These are phyloP conservation scores for Leccinum proliferum DNA, from an alignment of 1,284 basidiomycete species.

Conservation along the genomic window DNA sequence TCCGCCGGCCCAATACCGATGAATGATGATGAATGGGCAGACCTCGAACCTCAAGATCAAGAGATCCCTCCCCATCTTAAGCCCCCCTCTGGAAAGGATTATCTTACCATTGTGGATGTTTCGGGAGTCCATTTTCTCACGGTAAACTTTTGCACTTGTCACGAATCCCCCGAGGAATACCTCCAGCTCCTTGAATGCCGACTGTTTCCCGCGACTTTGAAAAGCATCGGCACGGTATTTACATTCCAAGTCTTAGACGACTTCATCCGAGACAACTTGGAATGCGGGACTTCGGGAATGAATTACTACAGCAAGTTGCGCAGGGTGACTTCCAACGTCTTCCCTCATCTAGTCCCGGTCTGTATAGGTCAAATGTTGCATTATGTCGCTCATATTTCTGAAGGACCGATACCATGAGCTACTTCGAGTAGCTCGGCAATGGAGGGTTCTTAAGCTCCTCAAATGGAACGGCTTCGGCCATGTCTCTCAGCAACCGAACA, in stretches of 20 bases:
- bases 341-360: constrained; percentile 17
- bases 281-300: constrained; percentile 23
- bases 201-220: background rate
- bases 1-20: too few relatives aligned
- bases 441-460: background rate
- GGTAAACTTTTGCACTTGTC: background rate
- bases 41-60: background rate
- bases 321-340: constrained; percentile 18
- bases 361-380: background rate
- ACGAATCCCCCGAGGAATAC: background rate
- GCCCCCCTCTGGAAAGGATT: too few relatives aligned
- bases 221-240: background rate
- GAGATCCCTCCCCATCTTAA: too few relatives aligned
- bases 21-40: too few relatives aligned
- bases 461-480: background rate
- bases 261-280: constrained; percentile 22
- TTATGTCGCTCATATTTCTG: too few relatives aligned
- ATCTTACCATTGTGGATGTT: background rate
- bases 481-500: background rate
- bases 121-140: background rate
- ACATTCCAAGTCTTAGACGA: background rate
- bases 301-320: constrained; percentile 22
- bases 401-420: background rate
- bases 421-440: background rate
- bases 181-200: background rate